These are phyloP conservation scores for Coprinopsis marcescibilis DNA, from an alignment of 768 basidiomycete species.

Conservation along the genomic window DNA sequence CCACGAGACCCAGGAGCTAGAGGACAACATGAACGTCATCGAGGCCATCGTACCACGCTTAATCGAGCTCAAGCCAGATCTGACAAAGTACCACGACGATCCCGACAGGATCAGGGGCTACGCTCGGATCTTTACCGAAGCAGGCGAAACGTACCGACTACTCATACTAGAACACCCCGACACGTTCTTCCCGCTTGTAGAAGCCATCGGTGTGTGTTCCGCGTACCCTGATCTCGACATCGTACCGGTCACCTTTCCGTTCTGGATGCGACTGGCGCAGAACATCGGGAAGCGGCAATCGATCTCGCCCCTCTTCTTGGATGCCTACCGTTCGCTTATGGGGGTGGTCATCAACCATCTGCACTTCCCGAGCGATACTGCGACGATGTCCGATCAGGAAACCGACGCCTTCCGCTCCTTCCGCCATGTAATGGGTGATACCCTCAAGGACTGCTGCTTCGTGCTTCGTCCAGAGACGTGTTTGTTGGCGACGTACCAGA, in stretches of 20 bases:
- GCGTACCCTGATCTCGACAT: constrained; percentile 92
- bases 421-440: constrained; percentile 98
- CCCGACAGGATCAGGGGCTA: constrained; percentile 85
- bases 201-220: constrained; percentile 90
- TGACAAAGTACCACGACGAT: constrained; percentile 64
- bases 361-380: constrained; percentile 78
- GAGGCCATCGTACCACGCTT: constrained; percentile 84
- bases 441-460: constrained; percentile 95
- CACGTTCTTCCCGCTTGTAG: constrained; percentile 91
- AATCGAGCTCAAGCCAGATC: constrained; percentile 60
- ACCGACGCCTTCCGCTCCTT: constrained; percentile 92
- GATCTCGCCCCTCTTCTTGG: constrained; percentile 69
- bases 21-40: constrained; percentile 88
- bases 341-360: constrained; percentile 83
- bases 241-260: constrained; percentile 94
- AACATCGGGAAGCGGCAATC: constrained; percentile 72
- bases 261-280: constrained; percentile 97
- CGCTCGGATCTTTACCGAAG: constrained; percentile 92
- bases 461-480: constrained; percentile 87
- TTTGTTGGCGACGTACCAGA: constrained; percentile 72
- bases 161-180: constrained; percentile 86
- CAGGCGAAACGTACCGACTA: constrained; percentile 91
- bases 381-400: constrained; percentile 70
- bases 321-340: constrained; percentile 83
- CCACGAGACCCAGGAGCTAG: constrained; percentile 96